Evolutionary conservation across 495 filamentous ascomycete genomes (phyloP).

Genomic region (Penicillium fimorum): DNA sequence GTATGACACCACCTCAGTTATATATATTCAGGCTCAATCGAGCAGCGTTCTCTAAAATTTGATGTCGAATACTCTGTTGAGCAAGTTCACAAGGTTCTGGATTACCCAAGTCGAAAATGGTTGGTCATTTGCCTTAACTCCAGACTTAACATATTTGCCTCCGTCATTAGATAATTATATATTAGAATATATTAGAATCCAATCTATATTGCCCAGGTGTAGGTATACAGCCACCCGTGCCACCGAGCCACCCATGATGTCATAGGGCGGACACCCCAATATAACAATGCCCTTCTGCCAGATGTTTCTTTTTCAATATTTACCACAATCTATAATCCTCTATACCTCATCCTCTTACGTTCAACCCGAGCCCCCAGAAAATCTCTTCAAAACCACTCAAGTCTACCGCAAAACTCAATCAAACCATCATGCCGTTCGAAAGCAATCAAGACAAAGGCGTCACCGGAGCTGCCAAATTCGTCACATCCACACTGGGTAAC

Average conservation of each 20-base stretch:
- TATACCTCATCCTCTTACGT: neutral
- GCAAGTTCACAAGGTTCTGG: no score
- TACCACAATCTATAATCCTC: neutral
- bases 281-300: conserved; percentile 1
- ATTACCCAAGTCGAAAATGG: neutral
- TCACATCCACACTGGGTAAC: conserved; percentile 55
- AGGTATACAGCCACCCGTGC: neutral
- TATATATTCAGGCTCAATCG: no score
- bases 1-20: no score
- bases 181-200: neutral
- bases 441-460: conserved; percentile 33
- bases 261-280: conserved; percentile 5
- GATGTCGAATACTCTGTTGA: neutral
- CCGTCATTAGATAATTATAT: neutral
- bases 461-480: conserved; percentile 45
- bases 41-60: neutral
- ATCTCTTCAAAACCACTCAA: neutral
- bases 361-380: neutral
- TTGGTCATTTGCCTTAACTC: neutral
- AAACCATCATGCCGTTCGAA: conserved; percentile 19
- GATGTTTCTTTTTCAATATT: neutral
- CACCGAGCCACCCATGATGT: conserved; percentile 1
- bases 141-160: neutral
- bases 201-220: neutral
- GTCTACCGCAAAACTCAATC: neutral